A percentile compares a stretch with the other conserved stretches of the same genome.
Evolutionary conservation across 805 yeast species (phyloP).

Genomic region (Kodamaea neixiangensis): DNA sequence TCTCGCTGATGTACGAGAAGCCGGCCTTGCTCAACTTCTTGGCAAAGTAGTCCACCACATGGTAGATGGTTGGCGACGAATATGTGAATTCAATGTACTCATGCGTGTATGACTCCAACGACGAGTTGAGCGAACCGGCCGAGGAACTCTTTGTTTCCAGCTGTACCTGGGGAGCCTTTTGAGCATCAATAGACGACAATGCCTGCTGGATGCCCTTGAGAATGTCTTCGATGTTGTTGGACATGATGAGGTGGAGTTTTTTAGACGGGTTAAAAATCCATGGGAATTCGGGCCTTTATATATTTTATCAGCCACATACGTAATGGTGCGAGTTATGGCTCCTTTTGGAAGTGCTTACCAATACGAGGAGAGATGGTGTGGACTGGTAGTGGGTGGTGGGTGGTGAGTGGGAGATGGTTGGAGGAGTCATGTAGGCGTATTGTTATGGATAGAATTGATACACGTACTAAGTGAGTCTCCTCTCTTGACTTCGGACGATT

Average conservation of each 20-base stretch:
- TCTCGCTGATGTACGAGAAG: constrained; percentile 65
- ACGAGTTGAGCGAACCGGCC: not conserved
- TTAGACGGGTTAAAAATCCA: not conserved
- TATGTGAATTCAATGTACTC: constrained; percentile 72
- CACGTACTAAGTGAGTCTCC: not conserved
- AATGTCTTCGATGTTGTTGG: constrained; percentile 10
- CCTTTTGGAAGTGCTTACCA: not conserved
- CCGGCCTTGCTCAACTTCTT: constrained; percentile 56
- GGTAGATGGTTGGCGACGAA: constrained; percentile 72
- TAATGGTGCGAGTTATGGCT: not conserved
- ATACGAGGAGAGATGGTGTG: not conserved
- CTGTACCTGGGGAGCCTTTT: not conserved
- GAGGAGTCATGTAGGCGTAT: not conserved
- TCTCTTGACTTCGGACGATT: not conserved
- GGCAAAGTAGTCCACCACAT: constrained; percentile 59
- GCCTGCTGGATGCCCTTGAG: constrained; percentile 12
- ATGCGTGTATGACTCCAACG: constrained; percentile 25
- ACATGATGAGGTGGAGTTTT: not conserved
- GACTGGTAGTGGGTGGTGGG: not conserved
- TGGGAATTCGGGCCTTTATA: not conserved
- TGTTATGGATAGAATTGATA: not conserved
- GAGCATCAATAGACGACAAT: constrained; percentile 7
- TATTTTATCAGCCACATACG: not conserved
- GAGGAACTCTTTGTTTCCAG: not conserved
- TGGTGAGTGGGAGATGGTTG: not conserved